A percentile compares a stretch with the other conserved stretches of the same genome.
phyloP scores from a whole-genome alignment of 352 stramenopile species.

The Phytophthora ohioensis region DNA sequence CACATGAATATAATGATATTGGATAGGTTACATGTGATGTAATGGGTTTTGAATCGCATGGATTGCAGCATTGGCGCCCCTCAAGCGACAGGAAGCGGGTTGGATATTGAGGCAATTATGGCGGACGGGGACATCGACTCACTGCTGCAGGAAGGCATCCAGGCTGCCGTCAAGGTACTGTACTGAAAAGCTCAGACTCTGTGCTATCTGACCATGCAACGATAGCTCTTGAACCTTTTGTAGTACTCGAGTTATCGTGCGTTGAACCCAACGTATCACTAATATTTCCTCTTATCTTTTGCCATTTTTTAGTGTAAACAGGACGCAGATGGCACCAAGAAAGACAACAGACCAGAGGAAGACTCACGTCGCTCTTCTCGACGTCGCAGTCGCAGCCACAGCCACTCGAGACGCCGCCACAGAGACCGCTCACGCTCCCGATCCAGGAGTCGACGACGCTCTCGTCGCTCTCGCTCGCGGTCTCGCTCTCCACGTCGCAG shows the following conservation, averaged over 20 bases:
- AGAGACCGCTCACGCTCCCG: slow-evolving; percentile 53
- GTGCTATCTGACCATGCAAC: slow-evolving; percentile 6
- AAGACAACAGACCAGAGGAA: slow-evolving; percentile 18
- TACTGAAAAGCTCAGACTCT: slow-evolving; percentile 2
- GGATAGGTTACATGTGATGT: slow-evolving; percentile 1
- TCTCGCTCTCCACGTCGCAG: slow-evolving; percentile 54
- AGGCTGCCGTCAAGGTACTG: slow-evolving; percentile 57
- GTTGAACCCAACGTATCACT: slow-evolving; percentile 15
- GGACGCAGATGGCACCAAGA: slow-evolving; percentile 12
- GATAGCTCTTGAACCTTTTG: not conserved
- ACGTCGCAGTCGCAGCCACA: slow-evolving; percentile 37
- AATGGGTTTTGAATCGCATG: slow-evolving; percentile 30
- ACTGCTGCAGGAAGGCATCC: slow-evolving; percentile 81
- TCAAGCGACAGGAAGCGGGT: slow-evolving; percentile 22
- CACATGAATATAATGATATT: slow-evolving; percentile 7
- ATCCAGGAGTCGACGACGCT: slow-evolving; percentile 49
- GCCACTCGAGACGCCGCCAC: slow-evolving; percentile 42
- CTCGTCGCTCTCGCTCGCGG: slow-evolving; percentile 46
- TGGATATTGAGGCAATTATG: slow-evolving; percentile 37
- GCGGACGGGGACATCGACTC: slow-evolving; percentile 86
- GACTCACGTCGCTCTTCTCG: slow-evolving; percentile 23
- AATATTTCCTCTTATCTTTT: slow-evolving; percentile 7
- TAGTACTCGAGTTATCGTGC: slow-evolving; percentile 12
- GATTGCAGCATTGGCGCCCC: slow-evolving; percentile 34
- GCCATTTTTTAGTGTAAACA: slow-evolving; percentile 36